Conservation (phyloP, 1,139 yeast species). For the Groenewaldozyma auringiensis region DNA sequence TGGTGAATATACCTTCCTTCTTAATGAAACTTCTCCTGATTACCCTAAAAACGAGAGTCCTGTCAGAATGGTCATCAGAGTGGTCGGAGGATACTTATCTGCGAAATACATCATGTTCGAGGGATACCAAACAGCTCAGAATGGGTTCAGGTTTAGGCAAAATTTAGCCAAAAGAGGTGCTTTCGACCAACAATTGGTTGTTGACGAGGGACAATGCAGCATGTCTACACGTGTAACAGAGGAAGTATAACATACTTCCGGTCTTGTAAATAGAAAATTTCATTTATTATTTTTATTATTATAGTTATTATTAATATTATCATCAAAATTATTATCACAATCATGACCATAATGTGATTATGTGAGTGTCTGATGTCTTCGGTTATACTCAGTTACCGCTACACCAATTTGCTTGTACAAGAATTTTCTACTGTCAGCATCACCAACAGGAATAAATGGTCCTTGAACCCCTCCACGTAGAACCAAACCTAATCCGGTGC, state of each 20-base stretch:
- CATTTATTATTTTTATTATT: not conserved
- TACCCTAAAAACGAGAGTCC: constrained; percentile 4
- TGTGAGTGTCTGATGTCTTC: constrained; percentile 26
- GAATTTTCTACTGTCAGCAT: constrained; percentile 52
- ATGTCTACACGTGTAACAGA: not conserved
- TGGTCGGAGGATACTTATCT: constrained; percentile 12
- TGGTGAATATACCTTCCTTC: constrained; percentile 9
- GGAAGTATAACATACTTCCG: not conserved
- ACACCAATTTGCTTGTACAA: constrained; percentile 66
- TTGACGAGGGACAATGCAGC: constrained; percentile 4
- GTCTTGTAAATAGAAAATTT: not conserved
- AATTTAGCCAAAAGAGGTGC: constrained; percentile 14
- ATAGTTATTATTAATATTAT: constrained; percentile 3
- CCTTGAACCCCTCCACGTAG: constrained; percentile 55
- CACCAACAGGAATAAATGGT: constrained; percentile 75
- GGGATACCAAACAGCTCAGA: constrained; percentile 11
- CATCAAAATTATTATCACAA: too few relatives aligned
- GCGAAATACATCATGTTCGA: constrained; percentile 10
- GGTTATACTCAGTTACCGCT: constrained; percentile 74
- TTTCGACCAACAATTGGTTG: constrained; percentile 6
- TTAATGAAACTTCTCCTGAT: constrained; percentile 2
- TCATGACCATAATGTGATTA: too few relatives aligned
- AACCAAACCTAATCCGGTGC: constrained; percentile 68
- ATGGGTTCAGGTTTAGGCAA: constrained; percentile 8
- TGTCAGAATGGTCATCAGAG: constrained; percentile 10